phyloP scores from a whole-genome alignment of 1,284 basidiomycete genomes.

The Rhodotorula sp. region DNA sequence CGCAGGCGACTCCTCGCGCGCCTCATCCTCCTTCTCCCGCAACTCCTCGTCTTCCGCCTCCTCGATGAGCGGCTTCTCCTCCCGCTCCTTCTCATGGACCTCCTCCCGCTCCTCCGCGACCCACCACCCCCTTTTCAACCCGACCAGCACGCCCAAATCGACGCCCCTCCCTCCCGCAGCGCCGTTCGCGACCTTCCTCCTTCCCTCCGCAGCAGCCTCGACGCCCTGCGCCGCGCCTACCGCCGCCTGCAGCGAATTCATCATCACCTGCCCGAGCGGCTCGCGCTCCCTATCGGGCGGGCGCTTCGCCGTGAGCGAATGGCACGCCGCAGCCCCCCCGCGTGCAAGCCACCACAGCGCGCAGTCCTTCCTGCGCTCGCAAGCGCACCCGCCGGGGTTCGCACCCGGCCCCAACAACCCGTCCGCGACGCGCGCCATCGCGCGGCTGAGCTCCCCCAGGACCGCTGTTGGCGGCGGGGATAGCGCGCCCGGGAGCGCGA shows the following conservation, averaged over 20 bases:
- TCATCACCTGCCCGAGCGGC: neutral
- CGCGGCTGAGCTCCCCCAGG: slow-evolving; percentile 33
- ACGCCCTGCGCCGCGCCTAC: slow-evolving; percentile 58
- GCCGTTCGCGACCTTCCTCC: slow-evolving; percentile 21
- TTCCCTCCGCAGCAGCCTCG: slow-evolving; percentile 56
- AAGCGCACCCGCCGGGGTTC: slow-evolving; percentile 40
- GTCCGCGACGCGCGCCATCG: slow-evolving; percentile 31
- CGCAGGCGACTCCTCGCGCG: neutral
- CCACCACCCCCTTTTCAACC: slow-evolving; percentile 66
- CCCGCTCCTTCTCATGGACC: slow-evolving; percentile 1
- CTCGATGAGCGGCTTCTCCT: neutral
- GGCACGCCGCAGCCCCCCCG: neutral
- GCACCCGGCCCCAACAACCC: slow-evolving; percentile 32
- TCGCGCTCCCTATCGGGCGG: neutral
- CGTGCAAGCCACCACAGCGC: slow-evolving; percentile 41
- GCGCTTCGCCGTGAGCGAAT: slow-evolving; percentile 8
- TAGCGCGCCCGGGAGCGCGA: slow-evolving; percentile 20
- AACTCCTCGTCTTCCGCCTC: neutral
- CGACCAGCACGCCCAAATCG: slow-evolving; percentile 67
- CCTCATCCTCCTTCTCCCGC: neutral
- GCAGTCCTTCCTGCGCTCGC: slow-evolving; percentile 45
- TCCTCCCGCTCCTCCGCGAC: slow-evolving; percentile 7
- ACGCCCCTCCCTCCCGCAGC: slow-evolving; percentile 26
- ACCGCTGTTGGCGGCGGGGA: neutral
- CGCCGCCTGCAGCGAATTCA: slow-evolving; percentile 61